Conservation (phyloP, 257 asterid genomes). For the Cinchona pubescens region DNA sequence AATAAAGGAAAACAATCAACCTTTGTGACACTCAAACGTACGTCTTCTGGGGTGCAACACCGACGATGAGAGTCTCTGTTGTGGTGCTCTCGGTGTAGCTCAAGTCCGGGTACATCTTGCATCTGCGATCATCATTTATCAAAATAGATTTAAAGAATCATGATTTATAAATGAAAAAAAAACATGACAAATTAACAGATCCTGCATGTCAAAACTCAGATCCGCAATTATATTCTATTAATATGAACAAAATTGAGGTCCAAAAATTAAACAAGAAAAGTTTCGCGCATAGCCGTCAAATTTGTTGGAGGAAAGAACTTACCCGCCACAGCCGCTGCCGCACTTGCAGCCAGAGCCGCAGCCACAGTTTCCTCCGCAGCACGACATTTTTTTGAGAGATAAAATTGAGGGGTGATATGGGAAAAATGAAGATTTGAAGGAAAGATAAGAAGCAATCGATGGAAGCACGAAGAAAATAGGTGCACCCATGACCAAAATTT, state of each 20-base stretch:
- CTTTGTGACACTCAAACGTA: slow-evolving; percentile 13
- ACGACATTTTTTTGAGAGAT: slow-evolving; percentile 41
- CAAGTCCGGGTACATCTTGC: slow-evolving; percentile 69
- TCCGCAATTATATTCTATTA: no score
- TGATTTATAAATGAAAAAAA: no score
- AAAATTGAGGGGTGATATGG: background rate
- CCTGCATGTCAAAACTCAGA: no score
- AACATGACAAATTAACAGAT: no score
- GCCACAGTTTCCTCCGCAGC: slow-evolving; percentile 69
- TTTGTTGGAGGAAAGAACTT: background rate
- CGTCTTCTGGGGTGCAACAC: slow-evolving; percentile 65
- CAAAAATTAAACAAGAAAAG: background rate
- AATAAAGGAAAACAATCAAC: background rate
- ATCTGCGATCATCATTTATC: slow-evolving; percentile 31
- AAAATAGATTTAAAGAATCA: background rate
- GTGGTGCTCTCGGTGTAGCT: slow-evolving; percentile 47
- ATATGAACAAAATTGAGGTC: no score
- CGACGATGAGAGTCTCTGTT: slow-evolving; percentile 48
- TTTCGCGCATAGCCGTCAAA: background rate
- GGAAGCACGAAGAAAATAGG: background rate
- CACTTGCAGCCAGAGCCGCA: slow-evolving; percentile 73
- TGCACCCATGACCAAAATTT: slow-evolving; percentile 18
- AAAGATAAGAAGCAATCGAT: background rate
- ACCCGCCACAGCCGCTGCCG: slow-evolving; percentile 68
- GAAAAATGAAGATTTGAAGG: background rate